phyloP scores from a whole-genome alignment of 352 stramenopile genomes.

The Stephanocyclus meneghinianus region DNA sequence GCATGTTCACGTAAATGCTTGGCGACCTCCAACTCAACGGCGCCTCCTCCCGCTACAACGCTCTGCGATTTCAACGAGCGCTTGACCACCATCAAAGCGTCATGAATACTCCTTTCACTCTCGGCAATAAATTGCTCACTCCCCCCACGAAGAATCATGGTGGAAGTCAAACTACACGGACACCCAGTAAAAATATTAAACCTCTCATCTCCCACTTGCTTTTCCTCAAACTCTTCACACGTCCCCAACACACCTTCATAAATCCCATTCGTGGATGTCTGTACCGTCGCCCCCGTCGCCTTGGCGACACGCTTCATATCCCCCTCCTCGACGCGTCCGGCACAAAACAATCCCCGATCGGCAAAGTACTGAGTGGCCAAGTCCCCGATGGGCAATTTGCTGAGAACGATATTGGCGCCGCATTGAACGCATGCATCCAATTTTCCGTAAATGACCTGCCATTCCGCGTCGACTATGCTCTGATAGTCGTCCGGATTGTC shows the following conservation, averaged over 20 bases:
- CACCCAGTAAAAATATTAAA: constrained; percentile 99
- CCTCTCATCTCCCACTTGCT: constrained; percentile 94
- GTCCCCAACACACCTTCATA: constrained; percentile 89
- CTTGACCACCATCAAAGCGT: constrained; percentile 99
- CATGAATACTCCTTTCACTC: constrained; percentile 95
- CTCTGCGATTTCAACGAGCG: constrained; percentile 85
- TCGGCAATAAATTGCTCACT: constrained; percentile 98
- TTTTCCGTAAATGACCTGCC: constrained; percentile 99
- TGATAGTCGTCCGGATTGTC: constrained; percentile 97
- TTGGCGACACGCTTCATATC: constrained; percentile 96
- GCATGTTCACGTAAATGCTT: constrained; percentile 89
- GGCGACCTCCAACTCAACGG: constrained; percentile 89
- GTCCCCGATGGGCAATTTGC: constrained; percentile 88
- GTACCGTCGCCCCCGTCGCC: constrained; percentile 91
- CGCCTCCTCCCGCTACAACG: constrained; percentile 84
- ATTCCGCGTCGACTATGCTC: constrained; percentile 99
- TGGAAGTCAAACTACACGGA: constrained; percentile 91
- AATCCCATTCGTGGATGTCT: constrained; percentile 88
- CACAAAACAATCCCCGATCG: constrained; percentile 96
- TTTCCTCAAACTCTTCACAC: constrained; percentile 96
- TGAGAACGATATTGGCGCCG: constrained; percentile 97
- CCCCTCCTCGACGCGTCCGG: constrained; percentile 93
- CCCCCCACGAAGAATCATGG: constrained; percentile 95
- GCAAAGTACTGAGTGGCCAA: constrained; percentile 99
- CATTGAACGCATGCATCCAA: constrained; percentile 83